These are phyloP conservation scores for Coemansia sp. DNA, from an alignment of 192 early-diverging fungal genomes.

Conservation along the genomic window DNA sequence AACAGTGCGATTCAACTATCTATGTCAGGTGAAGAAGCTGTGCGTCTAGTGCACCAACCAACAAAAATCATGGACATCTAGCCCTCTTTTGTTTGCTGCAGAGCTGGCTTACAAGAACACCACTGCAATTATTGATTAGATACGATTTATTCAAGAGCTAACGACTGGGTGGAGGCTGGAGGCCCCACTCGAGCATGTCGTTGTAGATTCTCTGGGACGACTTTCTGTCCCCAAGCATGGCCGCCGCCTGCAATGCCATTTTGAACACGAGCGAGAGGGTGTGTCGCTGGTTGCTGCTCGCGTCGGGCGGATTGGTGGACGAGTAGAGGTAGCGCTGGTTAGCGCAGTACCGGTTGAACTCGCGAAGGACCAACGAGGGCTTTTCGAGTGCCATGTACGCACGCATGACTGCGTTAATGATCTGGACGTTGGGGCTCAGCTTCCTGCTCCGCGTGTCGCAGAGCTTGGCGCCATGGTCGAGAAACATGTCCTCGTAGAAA, in stretches of 20 bases:
- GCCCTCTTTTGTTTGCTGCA: no score
- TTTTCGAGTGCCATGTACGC: slow-evolving; percentile 32
- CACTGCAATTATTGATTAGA: no score
- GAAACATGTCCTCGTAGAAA: slow-evolving; percentile 42
- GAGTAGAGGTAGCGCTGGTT: slow-evolving; percentile 31
- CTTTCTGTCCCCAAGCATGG: slow-evolving; percentile 3
- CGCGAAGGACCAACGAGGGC: slow-evolving; percentile 28
- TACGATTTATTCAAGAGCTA: no score
- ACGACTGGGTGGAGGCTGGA: slow-evolving; percentile 1
- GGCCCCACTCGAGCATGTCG: slow-evolving; percentile 31
- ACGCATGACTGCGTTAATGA: slow-evolving; percentile 45
- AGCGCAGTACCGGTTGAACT: slow-evolving; percentile 38
- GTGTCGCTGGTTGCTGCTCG: slow-evolving; percentile 5
- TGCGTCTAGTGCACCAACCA: no score
- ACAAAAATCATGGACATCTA: no score
- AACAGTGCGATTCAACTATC: no score
- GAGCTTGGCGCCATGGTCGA: slow-evolving; percentile 14
- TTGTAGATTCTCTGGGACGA: slow-evolving; percentile 12
- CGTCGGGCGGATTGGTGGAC: slow-evolving; percentile 16
- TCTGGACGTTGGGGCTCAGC: slow-evolving; percentile 30
- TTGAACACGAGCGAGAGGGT: slow-evolving; percentile 20
- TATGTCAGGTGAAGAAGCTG: no score
- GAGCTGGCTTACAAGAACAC: no score
- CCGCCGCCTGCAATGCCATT: slow-evolving; percentile 37
- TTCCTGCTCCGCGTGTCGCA: slow-evolving; percentile 9